A percentile compares a stretch with the other conserved stretches of the same genome.
Evolutionary conservation across 108 stramenopile genomes (phyloP).

Genomic region (Pseudonitzschia multistriata): DNA sequence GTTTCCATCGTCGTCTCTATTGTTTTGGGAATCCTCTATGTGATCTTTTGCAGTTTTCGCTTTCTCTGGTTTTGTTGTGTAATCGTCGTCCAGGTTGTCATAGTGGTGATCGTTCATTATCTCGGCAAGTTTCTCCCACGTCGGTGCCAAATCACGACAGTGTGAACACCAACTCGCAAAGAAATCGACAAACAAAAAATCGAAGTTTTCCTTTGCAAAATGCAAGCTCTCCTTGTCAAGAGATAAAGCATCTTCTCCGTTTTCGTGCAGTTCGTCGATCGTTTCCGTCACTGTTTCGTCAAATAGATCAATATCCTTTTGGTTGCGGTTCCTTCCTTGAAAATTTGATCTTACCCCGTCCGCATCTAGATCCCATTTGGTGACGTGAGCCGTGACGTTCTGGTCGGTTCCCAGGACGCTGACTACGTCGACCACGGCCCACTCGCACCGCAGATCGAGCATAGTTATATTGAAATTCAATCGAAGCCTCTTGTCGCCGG

Average conservation of each 20-base stretch:
- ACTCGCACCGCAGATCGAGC: constrained; percentile 90
- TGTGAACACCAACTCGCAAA: constrained; percentile 83
- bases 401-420: constrained; percentile 86
- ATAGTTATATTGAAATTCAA: constrained; percentile 94
- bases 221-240: constrained; percentile 54
- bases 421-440: constrained; percentile 77
- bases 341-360: constrained; percentile 69
- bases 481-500: constrained; percentile 52
- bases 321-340: constrained; percentile 75
- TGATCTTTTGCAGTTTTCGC: constrained; percentile 71
- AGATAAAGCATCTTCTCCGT: constrained; percentile 78
- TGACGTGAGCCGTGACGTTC: constrained; percentile 90
- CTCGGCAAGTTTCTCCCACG: constrained; percentile 85
- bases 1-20: constrained; percentile 49
- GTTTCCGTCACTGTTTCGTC: constrained; percentile 73
- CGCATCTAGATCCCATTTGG: constrained; percentile 89
- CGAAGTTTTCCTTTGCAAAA: constrained; percentile 29
- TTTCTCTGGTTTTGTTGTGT: constrained; percentile 51
- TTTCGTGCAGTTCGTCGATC: constrained; percentile 79
- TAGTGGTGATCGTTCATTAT: constrained; percentile 60
- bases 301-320: constrained; percentile 60
- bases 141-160: constrained; percentile 79
- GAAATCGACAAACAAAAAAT: constrained; percentile 64
- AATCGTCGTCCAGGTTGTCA: constrained; percentile 49
- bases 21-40: constrained; percentile 60